Conservation (phyloP, 176 grass and related monocot species). For the Oryza glaberrima region DNA sequence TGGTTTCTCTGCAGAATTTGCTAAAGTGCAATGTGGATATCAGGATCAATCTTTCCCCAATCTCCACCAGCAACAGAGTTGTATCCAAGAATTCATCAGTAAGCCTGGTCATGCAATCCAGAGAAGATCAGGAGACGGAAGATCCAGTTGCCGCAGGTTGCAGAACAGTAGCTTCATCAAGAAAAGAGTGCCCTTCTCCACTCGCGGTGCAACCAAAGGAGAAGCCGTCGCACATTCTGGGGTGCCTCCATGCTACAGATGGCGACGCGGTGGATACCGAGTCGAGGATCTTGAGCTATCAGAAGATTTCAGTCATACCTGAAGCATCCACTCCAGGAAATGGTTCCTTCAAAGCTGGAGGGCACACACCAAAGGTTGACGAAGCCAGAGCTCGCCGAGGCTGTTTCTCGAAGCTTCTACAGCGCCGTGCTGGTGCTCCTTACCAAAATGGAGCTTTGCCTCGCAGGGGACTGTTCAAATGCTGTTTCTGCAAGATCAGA, state of each 20-base stretch:
- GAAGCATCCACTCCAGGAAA: conserved; percentile 40
- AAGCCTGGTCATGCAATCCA: conserved; percentile 55
- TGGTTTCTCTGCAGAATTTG: conserved; percentile 66
- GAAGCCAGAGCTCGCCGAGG: not conserved
- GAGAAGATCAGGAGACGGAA: conserved; percentile 40
- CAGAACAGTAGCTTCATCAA: conserved; percentile 45
- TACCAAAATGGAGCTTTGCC: not conserved
- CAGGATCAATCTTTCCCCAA: conserved; percentile 56
- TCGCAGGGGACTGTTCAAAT: conserved; percentile 37
- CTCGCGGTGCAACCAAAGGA: conserved; percentile 31
- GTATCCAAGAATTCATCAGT: conserved; percentile 48
- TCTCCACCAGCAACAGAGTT: conserved; percentile 16
- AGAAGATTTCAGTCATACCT: conserved; percentile 47
- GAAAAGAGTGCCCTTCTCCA: conserved; percentile 35
- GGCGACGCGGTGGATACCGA: not conserved
- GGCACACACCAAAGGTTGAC: conserved; percentile 7
- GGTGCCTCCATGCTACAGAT: conserved; percentile 42
- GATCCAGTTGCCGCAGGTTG: conserved; percentile 13
- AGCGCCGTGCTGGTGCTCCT: not conserved
- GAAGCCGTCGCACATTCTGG: conserved; percentile 37
- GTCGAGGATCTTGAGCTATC: conserved; percentile 53
- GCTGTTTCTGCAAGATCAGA: conserved; percentile 54
- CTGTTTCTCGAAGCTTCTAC: conserved; percentile 34
- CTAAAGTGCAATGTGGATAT: conserved; percentile 81
- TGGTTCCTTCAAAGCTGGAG: not conserved